Conservation (phyloP, 768 basidiomycete species). For the Auricularia cornea region DNA sequence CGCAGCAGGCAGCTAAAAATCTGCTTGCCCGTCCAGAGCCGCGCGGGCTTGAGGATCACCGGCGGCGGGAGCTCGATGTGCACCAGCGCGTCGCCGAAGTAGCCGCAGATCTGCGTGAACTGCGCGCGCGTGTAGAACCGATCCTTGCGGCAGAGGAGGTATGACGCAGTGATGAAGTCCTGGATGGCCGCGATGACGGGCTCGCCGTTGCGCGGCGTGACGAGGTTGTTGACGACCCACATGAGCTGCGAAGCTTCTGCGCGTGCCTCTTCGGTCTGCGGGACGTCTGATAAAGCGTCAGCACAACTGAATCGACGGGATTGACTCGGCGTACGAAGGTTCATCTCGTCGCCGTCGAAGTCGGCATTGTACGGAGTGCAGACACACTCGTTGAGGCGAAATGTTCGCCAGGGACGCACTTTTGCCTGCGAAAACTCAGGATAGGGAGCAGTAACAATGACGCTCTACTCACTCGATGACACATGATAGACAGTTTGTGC, state of each 20-base stretch:
- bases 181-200: slow-evolving; percentile 99
- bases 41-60: slow-evolving; percentile 83
- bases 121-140: slow-evolving; percentile 88
- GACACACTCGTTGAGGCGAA: slow-evolving; percentile 97
- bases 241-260: slow-evolving; percentile 96
- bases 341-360: slow-evolving; percentile 99
- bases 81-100: slow-evolving; percentile 81
- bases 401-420: slow-evolving; percentile 94
- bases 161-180: slow-evolving; percentile 99
- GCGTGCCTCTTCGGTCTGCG: slow-evolving; percentile 96
- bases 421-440: slow-evolving; percentile 44
- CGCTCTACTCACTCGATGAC: slow-evolving; percentile 58
- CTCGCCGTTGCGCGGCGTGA: slow-evolving; percentile 96
- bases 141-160: slow-evolving; percentile 87
- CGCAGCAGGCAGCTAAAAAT: slow-evolving; percentile 97
- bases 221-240: slow-evolving; percentile 94
- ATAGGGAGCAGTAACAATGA: neutral
- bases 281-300: slow-evolving; percentile 61
- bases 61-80: slow-evolving; percentile 96
- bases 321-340: slow-evolving; percentile 70
- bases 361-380: slow-evolving; percentile 99
- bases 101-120: slow-evolving; percentile 95
- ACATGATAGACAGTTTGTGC: slow-evolving; percentile 99
- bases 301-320: slow-evolving; percentile 1
- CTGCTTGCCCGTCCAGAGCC: slow-evolving; percentile 98